phyloP scores from a whole-genome alignment of 441 rosid species.

The Iberis amara region DNA sequence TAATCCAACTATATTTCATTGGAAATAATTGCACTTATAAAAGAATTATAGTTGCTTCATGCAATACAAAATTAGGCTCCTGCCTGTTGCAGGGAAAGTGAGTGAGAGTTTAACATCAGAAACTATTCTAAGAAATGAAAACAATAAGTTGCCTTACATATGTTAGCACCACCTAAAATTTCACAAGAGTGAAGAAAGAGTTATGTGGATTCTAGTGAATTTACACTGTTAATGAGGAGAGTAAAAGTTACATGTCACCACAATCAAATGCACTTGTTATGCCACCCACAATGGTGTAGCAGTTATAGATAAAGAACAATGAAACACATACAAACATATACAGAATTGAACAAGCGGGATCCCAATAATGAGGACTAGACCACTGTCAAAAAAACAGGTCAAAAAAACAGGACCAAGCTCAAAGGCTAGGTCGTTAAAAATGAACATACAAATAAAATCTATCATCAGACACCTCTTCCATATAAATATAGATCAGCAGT shows the following conservation, averaged over 20 bases:
- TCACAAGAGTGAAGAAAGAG: constrained; percentile 4
- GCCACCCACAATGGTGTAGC: constrained; percentile 11
- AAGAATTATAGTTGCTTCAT: constrained; percentile 7
- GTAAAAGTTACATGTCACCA: constrained; percentile 8
- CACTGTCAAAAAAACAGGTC: not conserved
- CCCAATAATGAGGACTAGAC: constrained; percentile 3
- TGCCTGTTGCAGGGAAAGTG: constrained; percentile 7
- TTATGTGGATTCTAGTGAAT: constrained; percentile 5
- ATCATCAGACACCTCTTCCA: constrained; percentile 12
- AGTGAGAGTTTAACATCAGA: not conserved
- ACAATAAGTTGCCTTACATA: constrained; percentile 4
- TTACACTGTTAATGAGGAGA: constrained; percentile 1
- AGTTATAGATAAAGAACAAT: constrained; percentile 10
- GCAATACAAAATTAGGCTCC: constrained; percentile 15
- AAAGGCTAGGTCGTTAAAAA: constrained; percentile 15
- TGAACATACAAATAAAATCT: not conserved
- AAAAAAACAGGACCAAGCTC: constrained; percentile 20
- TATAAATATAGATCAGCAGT: constrained; percentile 8
- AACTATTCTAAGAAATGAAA: constrained; percentile 4
- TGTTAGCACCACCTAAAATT: constrained; percentile 21
- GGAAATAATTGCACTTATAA: constrained; percentile 1
- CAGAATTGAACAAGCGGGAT: constrained; percentile 11
- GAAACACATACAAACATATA: constrained; percentile 10
- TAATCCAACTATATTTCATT: not conserved
- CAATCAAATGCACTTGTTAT: constrained; percentile 16